Base-by-base conservation (phyloP, 2,329 filamentous ascomycete genomes). In the Monosporascus sp. region DNA sequence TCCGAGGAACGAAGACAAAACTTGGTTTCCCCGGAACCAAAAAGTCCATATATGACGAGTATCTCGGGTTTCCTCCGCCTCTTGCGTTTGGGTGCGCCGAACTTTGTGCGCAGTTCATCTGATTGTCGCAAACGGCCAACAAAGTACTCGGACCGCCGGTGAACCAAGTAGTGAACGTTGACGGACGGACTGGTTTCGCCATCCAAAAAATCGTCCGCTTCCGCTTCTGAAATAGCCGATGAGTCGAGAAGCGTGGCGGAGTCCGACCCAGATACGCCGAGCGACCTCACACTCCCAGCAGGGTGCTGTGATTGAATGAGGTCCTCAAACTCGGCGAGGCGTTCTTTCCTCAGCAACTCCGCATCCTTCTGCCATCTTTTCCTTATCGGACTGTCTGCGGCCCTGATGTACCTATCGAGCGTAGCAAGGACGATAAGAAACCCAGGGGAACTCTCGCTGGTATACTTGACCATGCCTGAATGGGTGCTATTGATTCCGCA, bases 31-130 rank as follows among this genome's bases (percentile, higher is more conserved):
- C 55, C 55, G 18, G 49, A 52, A 7, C 55, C 55, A 14, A 47
- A 43, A 17, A 56, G 47, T 15, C 52, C 52, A 22, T 56, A 54
- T 35, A 56, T 50, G 9, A 56, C 55, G 28, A 55, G 55, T 9
- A 52, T 37, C n/a, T 55, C 54, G 6, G 55, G 52, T n/a, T 55
- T 56, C 5, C 44, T 48, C 31, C 52, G 20, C 20, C 22, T 41
- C n/a, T 22, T 37, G 31, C 28, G 37, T 11, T 31, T 28, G 4
- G 43, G 14, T 37, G 35, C 18, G 26, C 46, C 40, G 18, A 55
- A 50, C 20, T 14, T 43, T 14, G 41, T 18, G 8, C 15, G 40
- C 17, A 55, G 45, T 4, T 37, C 7, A 26, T 50, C 50, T n/a
- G 37, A 45, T 20, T 52, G 50, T 15, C 44, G 48, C 9, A 49